A percentile compares a stretch with the other conserved stretches of the same genome.
Evolutionary conservation across 169 alveolate genomes (phyloP).

Genomic region (Babesia ovata): DNA sequence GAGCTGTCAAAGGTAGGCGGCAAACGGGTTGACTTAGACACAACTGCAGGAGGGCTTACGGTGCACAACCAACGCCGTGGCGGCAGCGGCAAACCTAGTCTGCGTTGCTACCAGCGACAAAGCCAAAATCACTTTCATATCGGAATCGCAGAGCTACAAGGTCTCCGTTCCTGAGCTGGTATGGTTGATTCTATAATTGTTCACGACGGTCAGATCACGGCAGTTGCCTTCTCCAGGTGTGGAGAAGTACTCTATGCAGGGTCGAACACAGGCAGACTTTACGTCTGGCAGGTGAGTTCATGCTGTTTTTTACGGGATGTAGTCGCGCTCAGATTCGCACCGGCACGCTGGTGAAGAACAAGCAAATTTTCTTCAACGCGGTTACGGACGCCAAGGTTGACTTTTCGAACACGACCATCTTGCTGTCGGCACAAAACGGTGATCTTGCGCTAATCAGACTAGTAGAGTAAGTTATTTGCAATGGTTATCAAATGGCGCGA

Average conservation of each 20-base stretch:
- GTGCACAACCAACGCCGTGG: constrained; percentile 37
- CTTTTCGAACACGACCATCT: constrained; percentile 15
- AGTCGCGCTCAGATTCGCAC: constrained; percentile 8
- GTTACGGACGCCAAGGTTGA: constrained; percentile 55
- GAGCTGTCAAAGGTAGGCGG: constrained; percentile 36
- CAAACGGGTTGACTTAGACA: background rate
- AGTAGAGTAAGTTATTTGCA: constrained; percentile 14
- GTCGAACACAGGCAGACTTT: constrained; percentile 45
- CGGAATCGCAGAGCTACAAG: constrained; percentile 42
- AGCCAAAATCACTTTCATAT: constrained; percentile 53
- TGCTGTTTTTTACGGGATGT: background rate
- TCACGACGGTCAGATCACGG: constrained; percentile 29
- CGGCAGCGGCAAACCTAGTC: constrained; percentile 12
- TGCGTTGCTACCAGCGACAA: constrained; percentile 55
- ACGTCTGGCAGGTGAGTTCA: constrained; percentile 54
- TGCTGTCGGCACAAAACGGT: constrained; percentile 53
- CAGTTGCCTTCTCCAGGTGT: constrained; percentile 35
- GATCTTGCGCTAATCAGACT: constrained; percentile 44
- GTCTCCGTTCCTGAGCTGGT: constrained; percentile 68
- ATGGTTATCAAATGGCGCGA: background rate
- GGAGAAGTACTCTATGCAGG: constrained; percentile 61
- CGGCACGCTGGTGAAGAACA: constrained; percentile 45
- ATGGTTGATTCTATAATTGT: background rate
- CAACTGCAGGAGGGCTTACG: constrained; percentile 33
- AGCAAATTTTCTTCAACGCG: constrained; percentile 51